phyloP scores from a whole-genome alignment of 2,329 filamentous ascomycete genomes.

The Pseudocercospora fijiensis region DNA sequence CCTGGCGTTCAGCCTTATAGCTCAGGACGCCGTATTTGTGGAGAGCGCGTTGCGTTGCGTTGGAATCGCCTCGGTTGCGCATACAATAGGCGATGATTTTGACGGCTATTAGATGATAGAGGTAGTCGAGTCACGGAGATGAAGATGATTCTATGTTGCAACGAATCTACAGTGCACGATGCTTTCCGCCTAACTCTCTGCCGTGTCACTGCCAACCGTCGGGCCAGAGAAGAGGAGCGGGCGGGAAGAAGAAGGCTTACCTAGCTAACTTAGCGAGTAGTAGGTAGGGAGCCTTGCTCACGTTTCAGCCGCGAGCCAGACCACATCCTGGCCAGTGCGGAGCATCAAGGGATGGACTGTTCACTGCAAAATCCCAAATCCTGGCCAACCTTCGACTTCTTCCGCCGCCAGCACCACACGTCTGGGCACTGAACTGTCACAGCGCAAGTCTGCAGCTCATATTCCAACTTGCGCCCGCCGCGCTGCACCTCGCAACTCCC shows the following conservation, averaged over 20 bases:
- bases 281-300: background rate
- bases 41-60: background rate
- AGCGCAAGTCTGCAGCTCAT: slow-evolving; percentile 6
- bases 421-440: slow-evolving; percentile 1
- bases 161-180: background rate
- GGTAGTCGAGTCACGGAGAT: background rate
- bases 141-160: background rate
- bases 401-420: slow-evolving; percentile 13
- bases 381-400: slow-evolving; percentile 1
- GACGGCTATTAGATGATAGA: background rate
- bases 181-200: background rate
- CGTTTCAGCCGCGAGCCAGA: background rate
- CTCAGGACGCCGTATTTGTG: background rate
- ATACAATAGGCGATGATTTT: background rate
- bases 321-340: background rate
- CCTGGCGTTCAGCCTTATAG: background rate
- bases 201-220: background rate
- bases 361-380: background rate
- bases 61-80: background rate
- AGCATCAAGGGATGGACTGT: background rate
- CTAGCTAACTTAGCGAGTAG: no score
- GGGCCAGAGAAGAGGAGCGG: background rate
- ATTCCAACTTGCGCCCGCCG: background rate
- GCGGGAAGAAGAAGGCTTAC: no score
- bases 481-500: slow-evolving; percentile 11